Conservation (phyloP, 2,329 filamentous ascomycete species). For the Fusarium buxicola region DNA sequence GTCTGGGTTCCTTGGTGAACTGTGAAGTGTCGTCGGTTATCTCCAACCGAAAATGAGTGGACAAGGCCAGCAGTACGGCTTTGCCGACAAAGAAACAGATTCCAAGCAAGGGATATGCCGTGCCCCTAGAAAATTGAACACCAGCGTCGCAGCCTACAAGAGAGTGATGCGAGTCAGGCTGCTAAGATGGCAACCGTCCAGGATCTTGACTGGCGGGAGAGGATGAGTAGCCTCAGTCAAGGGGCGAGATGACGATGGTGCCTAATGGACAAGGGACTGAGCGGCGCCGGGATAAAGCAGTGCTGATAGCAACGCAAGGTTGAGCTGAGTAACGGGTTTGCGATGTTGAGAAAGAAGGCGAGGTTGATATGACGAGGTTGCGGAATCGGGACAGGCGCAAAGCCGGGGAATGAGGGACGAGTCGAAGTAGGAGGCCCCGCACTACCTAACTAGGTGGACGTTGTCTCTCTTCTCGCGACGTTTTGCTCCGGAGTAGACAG, state of each 20-base stretch:
- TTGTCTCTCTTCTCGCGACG: constrained; percentile 46
- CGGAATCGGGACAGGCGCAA: constrained; percentile 38
- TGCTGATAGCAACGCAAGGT: constrained; percentile 12
- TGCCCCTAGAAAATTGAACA: constrained; percentile 9
- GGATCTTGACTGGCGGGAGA: constrained; percentile 12
- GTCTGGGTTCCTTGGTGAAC: constrained; percentile 2
- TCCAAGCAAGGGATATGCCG: constrained; percentile 12
- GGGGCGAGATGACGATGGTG: constrained; percentile 5
- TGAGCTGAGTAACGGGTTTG: constrained; percentile 25
- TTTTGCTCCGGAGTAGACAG: constrained; percentile 39
- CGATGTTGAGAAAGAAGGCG: constrained; percentile 34
- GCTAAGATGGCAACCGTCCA: constrained; percentile 15
- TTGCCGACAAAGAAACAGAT: constrained; percentile 4
- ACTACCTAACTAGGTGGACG: constrained; percentile 31
- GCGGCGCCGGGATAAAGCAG: constrained; percentile 6
- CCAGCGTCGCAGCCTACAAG: constrained; percentile 11
- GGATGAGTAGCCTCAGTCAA: constrained; percentile 9
- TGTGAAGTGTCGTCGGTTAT: constrained; percentile 5
- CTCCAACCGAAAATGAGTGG: constrained; percentile 1
- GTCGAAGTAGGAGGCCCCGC: constrained; percentile 40
- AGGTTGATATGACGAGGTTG: constrained; percentile 40
- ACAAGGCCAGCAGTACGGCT: constrained; percentile 7
- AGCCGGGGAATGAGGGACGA: constrained; percentile 38
- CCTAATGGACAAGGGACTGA: constrained; percentile 11
- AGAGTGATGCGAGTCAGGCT: constrained; percentile 23